Evolutionary conservation across 2,329 filamentous ascomycete genomes (phyloP), one percentile per base, ranked within the genome.

Genomic region (Ophiostoma ulmi): DNA sequence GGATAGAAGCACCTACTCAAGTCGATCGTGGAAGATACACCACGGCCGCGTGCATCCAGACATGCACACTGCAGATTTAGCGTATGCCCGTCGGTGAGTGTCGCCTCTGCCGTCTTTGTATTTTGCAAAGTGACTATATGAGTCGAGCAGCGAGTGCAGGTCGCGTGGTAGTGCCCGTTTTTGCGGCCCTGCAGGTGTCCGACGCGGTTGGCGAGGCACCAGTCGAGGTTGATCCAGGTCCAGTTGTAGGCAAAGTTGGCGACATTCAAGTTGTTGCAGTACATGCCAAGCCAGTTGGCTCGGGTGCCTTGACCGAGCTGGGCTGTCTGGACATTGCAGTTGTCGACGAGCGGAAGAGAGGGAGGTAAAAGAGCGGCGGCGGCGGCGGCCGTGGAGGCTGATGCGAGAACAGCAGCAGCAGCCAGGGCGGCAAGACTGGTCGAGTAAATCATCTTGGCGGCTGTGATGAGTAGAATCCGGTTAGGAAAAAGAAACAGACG

Each of bases 151-250:
- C 73, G 64, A 41, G 36, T 44, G 73, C 77, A 78, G n/a, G 72
- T 72, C 10, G 58, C 41, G 3, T 72, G 73, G 72, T 75, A 78
- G 61, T 71, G 71, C 1, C 77, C 77, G 10, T 75, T 76, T 11
- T 72, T 69, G 6, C 69, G 74, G 10, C 73, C 61, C 10, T 74
- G 48, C 6, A 79, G 75, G 8, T 70, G 61, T 11, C 77, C 76
- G 22, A 52, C 72, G 31, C 74, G 72, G 72, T 78, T 79, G 22
- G 73, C 75, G 6, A 78, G 61, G 63, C 78, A 79, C 68, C 74
- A 67, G 63, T 79, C 76, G 22, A 80, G 78, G 58, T 82, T 76
- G 71, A 82, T 77, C 78, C 78, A 80, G 14, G 80, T 78, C 79
- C 80, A 82, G 69, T 80, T 79, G 74, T 81, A 82, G 31, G 75